phyloP scores from a whole-genome alignment of 208 protist genomes.

The Acanthamoeba rhysodes region DNA sequence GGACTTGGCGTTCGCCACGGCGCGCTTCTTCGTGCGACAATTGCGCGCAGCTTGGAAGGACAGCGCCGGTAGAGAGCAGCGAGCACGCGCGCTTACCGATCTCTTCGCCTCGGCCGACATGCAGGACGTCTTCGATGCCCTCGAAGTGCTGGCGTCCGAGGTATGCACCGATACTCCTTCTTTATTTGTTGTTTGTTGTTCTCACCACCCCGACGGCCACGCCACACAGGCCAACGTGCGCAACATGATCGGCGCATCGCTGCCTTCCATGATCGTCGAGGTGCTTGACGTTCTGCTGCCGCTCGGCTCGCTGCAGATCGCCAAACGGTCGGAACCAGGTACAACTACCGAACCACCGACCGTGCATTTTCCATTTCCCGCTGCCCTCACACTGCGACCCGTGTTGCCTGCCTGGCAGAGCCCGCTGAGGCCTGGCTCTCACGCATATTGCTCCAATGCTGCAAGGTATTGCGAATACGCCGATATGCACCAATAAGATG shows the following conservation, averaged over 20 bases:
- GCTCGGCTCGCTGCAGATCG: not conserved
- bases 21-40: conserved; percentile 14
- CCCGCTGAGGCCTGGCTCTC: not conserved
- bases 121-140: conserved; percentile 27
- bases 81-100: not conserved
- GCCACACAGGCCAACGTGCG: conserved; percentile 16
- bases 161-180: not conserved
- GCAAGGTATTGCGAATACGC: not conserved
- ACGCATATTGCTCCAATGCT: not conserved
- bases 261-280: not conserved
- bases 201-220: not conserved
- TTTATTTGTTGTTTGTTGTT: too few species aligned
- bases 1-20: conserved; percentile 28
- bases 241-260: not conserved
- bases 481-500: too few species aligned
- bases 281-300: not conserved
- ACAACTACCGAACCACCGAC: not conserved
- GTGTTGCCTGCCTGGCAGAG: not conserved
- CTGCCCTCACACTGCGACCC: too few species aligned
- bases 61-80: not conserved
- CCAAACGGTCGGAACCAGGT: not conserved
- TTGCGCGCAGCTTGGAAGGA: not conserved
- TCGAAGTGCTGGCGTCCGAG: conserved; percentile 26
- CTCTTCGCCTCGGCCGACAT: conserved; percentile 2
- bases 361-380: not conserved